phyloP scores from a whole-genome alignment of 768 basidiomycete genomes.

The Tylopilus balloui region DNA sequence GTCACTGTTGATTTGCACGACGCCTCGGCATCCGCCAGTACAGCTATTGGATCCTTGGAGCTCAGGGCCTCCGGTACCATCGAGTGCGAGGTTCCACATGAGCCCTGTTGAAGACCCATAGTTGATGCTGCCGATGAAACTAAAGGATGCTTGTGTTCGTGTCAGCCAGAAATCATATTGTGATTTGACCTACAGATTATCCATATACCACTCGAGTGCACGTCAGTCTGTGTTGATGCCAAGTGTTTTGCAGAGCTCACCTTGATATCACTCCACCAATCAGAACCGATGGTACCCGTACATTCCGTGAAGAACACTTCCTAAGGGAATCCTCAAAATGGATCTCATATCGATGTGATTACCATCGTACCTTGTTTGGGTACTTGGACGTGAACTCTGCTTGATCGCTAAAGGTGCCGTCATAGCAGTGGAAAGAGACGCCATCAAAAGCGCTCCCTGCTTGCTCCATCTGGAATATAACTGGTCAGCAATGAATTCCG shows the following conservation, averaged over 20 bases:
- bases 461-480: constrained; percentile 46
- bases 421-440: constrained; percentile 71
- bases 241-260: constrained; percentile 28
- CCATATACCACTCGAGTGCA: constrained; percentile 56
- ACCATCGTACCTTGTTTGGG: constrained; percentile 43
- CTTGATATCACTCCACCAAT: constrained; percentile 83
- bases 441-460: constrained; percentile 55
- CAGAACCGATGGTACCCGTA: constrained; percentile 56
- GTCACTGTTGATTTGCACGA: constrained; percentile 62
- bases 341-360: neutral
- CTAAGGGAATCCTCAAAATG: constrained; percentile 12
- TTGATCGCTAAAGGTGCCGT: constrained; percentile 50
- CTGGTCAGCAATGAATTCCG: neutral
- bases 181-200: constrained; percentile 47
- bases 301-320: constrained; percentile 57
- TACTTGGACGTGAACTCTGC: constrained; percentile 51
- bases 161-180: constrained; percentile 22
- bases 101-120: constrained; percentile 42
- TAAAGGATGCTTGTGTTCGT: constrained; percentile 8
- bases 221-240: constrained; percentile 7
- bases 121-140: constrained; percentile 37
- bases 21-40: constrained; percentile 58
- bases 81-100: constrained; percentile 75
- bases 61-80: constrained; percentile 58
- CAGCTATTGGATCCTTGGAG: constrained; percentile 64